Evolutionary conservation across 78 protist species (phyloP), one percentile per base, ranked within the genome.

Genomic region (Anaeramoeba flamelloides): DNA sequence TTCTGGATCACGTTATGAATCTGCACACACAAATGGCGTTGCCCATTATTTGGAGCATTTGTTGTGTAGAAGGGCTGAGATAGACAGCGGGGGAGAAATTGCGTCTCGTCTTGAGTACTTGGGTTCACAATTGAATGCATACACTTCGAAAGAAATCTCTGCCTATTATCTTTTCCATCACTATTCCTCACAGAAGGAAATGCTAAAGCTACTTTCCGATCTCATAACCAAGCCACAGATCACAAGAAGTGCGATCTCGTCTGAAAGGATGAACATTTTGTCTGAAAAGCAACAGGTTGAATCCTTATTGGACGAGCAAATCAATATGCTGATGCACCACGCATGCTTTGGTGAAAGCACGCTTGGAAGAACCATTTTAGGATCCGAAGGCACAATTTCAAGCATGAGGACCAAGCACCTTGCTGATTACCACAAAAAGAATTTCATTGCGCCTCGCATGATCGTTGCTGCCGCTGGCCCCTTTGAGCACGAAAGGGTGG

Each of bases 31-130:
- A 87, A 93, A 93, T 82, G 98, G 98, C 40, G 90, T 85, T 17
- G 98, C 98, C 32, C 98, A 95, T 83, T 95, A 94, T 85, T 86
- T 94, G 39, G 98, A 95, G 86, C 98, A 95, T 87, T 85, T 95
- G 91, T n/a, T n/a, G n/a, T n/a, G n/a, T n/a, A n/a, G n/a, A n/a
- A n/a, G n/a, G n/a, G n/a, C n/a, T n/a, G n/a, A n/a, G n/a, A 41
- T 30, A 2, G 80, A 3, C 26, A 32, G 26, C 1, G 36, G 31
- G 39, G 1, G 40, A 41, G 31, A 2, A 32, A 34, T 36, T 2
- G 41, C 36, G 2, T 64, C 2, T 2, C 36, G 3, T 3, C 26
- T 92, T 39, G 98, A 95, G 82, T 82, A 89, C 84, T 89, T 91
- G 89, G 98, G 98, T n/a, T 94, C 91, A 26, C 91, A 86, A 75